Evolutionary conservation across 768 basidiomycete species (phyloP).

Genomic region (Neoboletus brunneissimus): DNA sequence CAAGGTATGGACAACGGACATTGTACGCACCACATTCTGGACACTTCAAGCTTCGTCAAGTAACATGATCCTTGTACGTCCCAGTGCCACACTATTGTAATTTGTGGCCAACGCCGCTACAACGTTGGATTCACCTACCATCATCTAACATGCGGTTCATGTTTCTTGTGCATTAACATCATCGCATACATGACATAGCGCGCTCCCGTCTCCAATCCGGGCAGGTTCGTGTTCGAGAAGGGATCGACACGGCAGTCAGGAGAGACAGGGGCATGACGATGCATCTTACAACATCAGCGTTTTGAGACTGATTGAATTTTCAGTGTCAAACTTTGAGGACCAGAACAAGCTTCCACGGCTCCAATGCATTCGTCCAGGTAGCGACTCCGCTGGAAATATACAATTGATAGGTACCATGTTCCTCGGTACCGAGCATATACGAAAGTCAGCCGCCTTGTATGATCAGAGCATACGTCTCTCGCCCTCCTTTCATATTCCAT

Average conservation of each 20-base stretch:
- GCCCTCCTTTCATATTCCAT: too few relatives aligned
- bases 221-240: background rate
- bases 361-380: background rate
- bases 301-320: background rate
- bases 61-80: background rate
- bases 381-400: background rate
- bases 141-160: background rate
- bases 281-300: background rate
- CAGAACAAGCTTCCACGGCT: background rate
- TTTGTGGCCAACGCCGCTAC: background rate
- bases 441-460: too few relatives aligned
- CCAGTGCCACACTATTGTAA: background rate
- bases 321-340: background rate
- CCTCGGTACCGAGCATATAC: too few relatives aligned
- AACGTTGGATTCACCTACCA: background rate
- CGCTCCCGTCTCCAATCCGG: background rate
- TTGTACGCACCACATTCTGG: background rate
- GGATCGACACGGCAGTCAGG: background rate
- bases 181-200: background rate
- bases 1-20: background rate
- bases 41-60: background rate
- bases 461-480: background rate
- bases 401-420: background rate
- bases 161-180: background rate
- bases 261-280: background rate